phyloP scores from a whole-genome alignment of 176 grass and related monocot genomes.

The Ensete glaucum region DNA sequence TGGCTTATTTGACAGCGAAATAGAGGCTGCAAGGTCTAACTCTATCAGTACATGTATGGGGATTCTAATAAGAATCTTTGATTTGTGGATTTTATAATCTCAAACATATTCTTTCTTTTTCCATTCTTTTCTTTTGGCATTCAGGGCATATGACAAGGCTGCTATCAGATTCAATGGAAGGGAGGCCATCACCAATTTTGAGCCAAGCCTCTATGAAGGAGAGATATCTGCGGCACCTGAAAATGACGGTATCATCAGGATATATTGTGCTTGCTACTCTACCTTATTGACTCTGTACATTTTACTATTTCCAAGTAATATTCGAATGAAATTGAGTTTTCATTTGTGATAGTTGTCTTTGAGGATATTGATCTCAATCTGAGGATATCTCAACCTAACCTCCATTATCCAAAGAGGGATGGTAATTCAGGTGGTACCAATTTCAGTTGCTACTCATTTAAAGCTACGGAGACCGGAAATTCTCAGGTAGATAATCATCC shows the following conservation, averaged over 20 bases:
- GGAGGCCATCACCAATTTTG: slow-evolving; percentile 92
- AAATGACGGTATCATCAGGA: slow-evolving; percentile 45
- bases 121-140: slow-evolving; percentile 10
- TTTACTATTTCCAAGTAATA: slow-evolving; percentile 5
- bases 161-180: slow-evolving; percentile 86
- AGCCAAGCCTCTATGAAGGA: slow-evolving; percentile 55
- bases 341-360: slow-evolving; percentile 33
- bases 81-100: not conserved
- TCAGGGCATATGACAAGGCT: slow-evolving; percentile 91
- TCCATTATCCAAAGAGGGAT: slow-evolving; percentile 33
- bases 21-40: slow-evolving; percentile 77
- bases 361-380: slow-evolving; percentile 76
- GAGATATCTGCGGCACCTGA: slow-evolving; percentile 34
- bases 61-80: not conserved
- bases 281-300: slow-evolving; percentile 4
- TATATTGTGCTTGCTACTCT: not conserved
- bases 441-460: slow-evolving; percentile 32
- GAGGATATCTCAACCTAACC: slow-evolving; percentile 82
- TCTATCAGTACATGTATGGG: not conserved
- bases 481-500: slow-evolving; percentile 32
- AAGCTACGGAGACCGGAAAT: slow-evolving; percentile 28
- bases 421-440: slow-evolving; percentile 27
- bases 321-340: not conserved
- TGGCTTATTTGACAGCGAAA: slow-evolving; percentile 91
- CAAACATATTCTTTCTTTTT: not conserved